Conservation (phyloP, 2,329 filamentous ascomycete species). For the Chaetomiaceae sp. region DNA sequence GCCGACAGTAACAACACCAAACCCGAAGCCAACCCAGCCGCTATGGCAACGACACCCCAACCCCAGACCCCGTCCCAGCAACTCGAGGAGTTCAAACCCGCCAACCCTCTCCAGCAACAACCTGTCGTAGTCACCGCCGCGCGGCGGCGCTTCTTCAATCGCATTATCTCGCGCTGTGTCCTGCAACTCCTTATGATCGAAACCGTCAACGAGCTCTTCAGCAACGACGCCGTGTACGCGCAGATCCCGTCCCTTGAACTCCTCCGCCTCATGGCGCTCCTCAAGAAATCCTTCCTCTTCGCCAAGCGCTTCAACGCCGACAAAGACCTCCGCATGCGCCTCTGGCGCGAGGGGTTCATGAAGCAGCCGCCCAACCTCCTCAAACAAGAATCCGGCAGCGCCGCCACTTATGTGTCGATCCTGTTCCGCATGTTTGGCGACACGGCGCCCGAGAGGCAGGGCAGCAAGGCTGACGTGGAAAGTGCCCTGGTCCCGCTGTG, state of each 20-base stretch:
- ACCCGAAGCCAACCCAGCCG: conserved; percentile 23
- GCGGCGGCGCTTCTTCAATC: conserved; percentile 93
- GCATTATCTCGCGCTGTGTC: conserved; percentile 98
- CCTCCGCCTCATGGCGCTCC: conserved; percentile 82
- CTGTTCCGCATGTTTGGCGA: conserved; percentile 97
- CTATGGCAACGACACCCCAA: conserved; percentile 24
- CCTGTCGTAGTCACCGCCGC: conserved; percentile 90
- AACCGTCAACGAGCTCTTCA: conserved; percentile 97
- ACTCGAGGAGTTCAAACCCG: conserved; percentile 84
- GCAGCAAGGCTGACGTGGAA: conserved; percentile 78
- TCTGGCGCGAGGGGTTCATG: conserved; percentile 99
- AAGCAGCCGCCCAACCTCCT: conserved; percentile 96
- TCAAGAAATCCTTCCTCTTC: conserved; percentile 96
- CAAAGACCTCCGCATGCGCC: conserved; percentile 86
- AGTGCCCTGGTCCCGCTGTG: conserved; percentile 89
- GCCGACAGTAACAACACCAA: conserved; percentile 16
- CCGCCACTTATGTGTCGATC: conserved; percentile 92
- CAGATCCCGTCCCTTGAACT: conserved; percentile 89
- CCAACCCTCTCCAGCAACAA: conserved; percentile 73
- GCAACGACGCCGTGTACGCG: conserved; percentile 89
- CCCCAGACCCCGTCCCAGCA: conserved; percentile 38
- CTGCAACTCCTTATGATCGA: conserved; percentile 98
- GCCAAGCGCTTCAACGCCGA: conserved; percentile 97
- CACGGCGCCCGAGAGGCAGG: conserved; percentile 73
- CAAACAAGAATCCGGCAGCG: conserved; percentile 91